phyloP scores from a whole-genome alignment of 2,329 filamentous ascomycete genomes.

The Penicillium psychrosexuale region DNA sequence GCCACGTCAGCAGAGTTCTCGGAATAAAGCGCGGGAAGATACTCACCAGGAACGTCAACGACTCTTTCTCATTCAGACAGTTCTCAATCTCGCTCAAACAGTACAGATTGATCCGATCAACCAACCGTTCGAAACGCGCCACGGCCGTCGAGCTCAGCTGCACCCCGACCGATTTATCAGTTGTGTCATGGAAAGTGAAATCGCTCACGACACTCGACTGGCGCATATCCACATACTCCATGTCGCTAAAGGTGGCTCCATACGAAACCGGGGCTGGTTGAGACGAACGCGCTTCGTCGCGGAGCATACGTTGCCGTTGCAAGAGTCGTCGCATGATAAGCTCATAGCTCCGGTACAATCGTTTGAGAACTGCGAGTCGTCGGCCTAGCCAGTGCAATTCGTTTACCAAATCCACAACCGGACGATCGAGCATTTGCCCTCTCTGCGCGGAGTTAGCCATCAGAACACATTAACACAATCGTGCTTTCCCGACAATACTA shows the following conservation, averaged over 20 bases:
- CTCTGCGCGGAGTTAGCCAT: slow-evolving; percentile 37
- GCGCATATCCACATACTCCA: slow-evolving; percentile 42
- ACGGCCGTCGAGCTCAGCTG: slow-evolving; percentile 49
- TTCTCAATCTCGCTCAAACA: slow-evolving; percentile 63
- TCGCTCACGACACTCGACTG: slow-evolving; percentile 27
- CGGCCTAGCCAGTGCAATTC: slow-evolving; percentile 59
- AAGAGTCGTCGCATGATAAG: slow-evolving; percentile 61
- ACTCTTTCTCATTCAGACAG: slow-evolving; percentile 66
- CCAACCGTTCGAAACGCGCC: slow-evolving; percentile 58
- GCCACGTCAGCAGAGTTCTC: slow-evolving; percentile 6
- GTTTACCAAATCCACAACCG: slow-evolving; percentile 46
- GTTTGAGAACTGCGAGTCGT: slow-evolving; percentile 59
- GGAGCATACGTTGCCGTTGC: slow-evolving; percentile 47
- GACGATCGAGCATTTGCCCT: slow-evolving; percentile 54
- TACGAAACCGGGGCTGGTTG: slow-evolving; percentile 17
- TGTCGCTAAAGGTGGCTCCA: slow-evolving; percentile 25
- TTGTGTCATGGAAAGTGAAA: slow-evolving; percentile 17
- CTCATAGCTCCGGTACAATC: slow-evolving; percentile 61
- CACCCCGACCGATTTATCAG: slow-evolving; percentile 38
- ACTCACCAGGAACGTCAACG: slow-evolving; percentile 63
- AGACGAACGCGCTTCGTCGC: slow-evolving; percentile 33
- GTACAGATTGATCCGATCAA: slow-evolving; percentile 60
- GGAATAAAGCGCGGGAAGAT: neutral
- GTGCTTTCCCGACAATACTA: slow-evolving; percentile 11
- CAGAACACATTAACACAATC: neutral